Conservation (phyloP, 345 rosid species). For the Syzygium aromaticum region DNA sequence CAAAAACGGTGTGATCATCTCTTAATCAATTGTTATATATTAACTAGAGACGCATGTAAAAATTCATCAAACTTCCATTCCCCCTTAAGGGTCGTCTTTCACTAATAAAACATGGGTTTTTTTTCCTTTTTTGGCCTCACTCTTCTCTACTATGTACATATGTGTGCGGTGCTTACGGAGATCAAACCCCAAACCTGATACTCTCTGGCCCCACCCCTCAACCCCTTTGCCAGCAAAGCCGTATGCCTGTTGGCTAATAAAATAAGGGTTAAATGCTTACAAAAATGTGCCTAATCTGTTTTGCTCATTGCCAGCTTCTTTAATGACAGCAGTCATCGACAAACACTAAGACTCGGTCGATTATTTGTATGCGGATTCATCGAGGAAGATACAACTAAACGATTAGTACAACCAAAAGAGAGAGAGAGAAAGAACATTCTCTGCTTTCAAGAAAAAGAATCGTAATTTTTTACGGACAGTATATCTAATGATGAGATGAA, state of each 20-base stretch:
- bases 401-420: background rate
- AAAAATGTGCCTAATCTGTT: background rate
- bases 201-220: too few species aligned
- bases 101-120: background rate
- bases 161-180: too few species aligned
- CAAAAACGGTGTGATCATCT: background rate
- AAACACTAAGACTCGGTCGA: background rate
- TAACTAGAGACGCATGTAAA: background rate
- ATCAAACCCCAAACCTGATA: too few species aligned
- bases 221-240: too few species aligned
- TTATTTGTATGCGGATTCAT: background rate
- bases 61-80: background rate
- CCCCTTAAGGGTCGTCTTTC: background rate
- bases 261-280: background rate
- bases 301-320: constrained; percentile 15
- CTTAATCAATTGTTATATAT: background rate
- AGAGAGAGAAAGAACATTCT: background rate
- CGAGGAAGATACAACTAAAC: background rate
- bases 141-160: too few species aligned
- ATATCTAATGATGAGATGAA: too few species aligned
- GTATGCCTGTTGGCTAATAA: background rate
- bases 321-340: constrained; percentile 18
- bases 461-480: too few species aligned
- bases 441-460: background rate
- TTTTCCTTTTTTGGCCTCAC: too few species aligned